Evolutionary conservation across 2,329 filamentous ascomycete species (phyloP), one percentile per base, ranked within the genome.

Genomic region (Aureobasidium sp.): DNA sequence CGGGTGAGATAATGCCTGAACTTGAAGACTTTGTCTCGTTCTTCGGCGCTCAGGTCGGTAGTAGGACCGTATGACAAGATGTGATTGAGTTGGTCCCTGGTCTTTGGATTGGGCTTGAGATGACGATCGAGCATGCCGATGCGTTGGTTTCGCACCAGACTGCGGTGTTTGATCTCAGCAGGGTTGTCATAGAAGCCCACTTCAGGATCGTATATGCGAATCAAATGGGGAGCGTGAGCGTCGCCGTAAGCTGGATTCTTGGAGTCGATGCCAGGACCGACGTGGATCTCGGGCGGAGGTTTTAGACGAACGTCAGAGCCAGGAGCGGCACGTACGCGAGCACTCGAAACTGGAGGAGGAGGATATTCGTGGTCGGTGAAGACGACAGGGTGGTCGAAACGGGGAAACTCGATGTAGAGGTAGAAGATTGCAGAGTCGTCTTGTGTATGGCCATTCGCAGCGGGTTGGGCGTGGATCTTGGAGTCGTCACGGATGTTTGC

Each of bases 21-120:
- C 69, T 95, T 94, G 95, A 95, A 99, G 22, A 99, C 86, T 57
- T 97, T 81, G 74, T 99, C 94, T 71, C 96, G 95, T 74, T 99
- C 94, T 72, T 97, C 92, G 0, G 91, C 85, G 1, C 86, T 91
- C 27, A 99, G 80, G 52, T 89, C 84, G 65, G 97, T 91, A 0
- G 93, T 96, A 3, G 94, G 94, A 7, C 93, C 91, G 70, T 97
- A 97, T 1, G 89, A 87, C 79, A 97, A 87, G 67, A 99, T 92
- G 48, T 85, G 67, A 71, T 97, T 96, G 36, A 99, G 80, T 73
- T 97, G 92, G 74, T 99, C 94, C 63, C 94, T 86, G 62, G 95
- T 91, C 76, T 96, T 96, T 34, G 94, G 90, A 69, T 99, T 97
- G 0, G 94, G 94, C 72, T 96, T 97, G 65, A 97, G 79, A 72